Conservation (phyloP, 2,329 filamentous ascomycete species). For the Trichoderma semiorbis region DNA sequence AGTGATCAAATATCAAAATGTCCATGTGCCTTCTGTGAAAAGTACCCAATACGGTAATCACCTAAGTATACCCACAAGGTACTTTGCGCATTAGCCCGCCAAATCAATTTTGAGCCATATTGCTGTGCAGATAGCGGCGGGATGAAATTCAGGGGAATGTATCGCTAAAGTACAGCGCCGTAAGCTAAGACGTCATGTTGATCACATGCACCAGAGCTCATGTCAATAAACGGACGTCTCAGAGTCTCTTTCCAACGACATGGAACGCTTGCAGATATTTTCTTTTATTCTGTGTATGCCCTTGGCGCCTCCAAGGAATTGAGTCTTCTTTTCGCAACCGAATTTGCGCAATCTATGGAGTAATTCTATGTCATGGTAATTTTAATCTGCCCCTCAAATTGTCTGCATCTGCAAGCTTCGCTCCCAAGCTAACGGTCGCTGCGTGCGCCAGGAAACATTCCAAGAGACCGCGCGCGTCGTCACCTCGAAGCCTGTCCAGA, state of each 20-base stretch:
- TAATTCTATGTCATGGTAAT: conserved; percentile 9
- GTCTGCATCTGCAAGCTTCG: background rate
- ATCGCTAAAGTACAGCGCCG: background rate
- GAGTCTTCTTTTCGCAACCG: background rate
- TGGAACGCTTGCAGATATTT: background rate
- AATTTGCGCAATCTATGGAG: background rate
- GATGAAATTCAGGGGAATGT: background rate
- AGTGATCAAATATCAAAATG: background rate
- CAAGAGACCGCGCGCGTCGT: conserved; percentile 37
- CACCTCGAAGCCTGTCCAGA: conserved; percentile 51
- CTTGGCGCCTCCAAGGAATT: background rate
- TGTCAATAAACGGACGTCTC: background rate
- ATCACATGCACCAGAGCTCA: conserved; percentile 16
- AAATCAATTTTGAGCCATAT: background rate
- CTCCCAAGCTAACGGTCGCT: background rate
- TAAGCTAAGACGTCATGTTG: conserved; percentile 16
- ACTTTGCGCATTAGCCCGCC: background rate
- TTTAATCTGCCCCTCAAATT: background rate
- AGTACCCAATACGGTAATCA: background rate
- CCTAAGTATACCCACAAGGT: background rate
- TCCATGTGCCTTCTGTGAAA: background rate
- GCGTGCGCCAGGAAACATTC: conserved; percentile 32
- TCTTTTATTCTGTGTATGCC: background rate
- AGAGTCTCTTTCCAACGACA: background rate
- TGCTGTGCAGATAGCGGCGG: background rate